Percentiles rank a stretch among this genome's conserved stretches.
phyloP scores from a whole-genome alignment of 345 rosid species.

The Tarenaya hassleriana region DNA sequence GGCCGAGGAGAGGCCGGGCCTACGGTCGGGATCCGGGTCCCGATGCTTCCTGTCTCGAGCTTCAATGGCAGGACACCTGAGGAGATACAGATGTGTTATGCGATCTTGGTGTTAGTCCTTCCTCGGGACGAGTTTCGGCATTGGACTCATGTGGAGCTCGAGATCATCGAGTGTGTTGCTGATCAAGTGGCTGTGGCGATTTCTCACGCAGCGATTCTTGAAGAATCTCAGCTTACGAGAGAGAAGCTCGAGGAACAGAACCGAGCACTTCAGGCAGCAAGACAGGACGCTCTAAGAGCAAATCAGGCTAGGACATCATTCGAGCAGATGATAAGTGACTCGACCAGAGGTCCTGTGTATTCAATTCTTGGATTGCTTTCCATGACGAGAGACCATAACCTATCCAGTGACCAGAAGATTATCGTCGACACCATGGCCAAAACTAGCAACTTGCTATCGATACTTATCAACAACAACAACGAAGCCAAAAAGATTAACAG shows the following conservation, averaged over 20 bases:
- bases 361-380: constrained; percentile 69
- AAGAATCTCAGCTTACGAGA: constrained; percentile 89
- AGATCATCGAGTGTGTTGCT: constrained; percentile 84
- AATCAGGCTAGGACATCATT: constrained; percentile 68
- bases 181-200: constrained; percentile 96
- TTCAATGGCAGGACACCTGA: constrained; percentile 96
- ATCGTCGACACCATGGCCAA: constrained; percentile 67
- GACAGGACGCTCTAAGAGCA: constrained; percentile 75
- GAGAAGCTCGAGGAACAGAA: constrained; percentile 80
- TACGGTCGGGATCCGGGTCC: constrained; percentile 84
- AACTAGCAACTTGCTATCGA: constrained; percentile 55
- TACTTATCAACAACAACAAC: constrained; percentile 64
- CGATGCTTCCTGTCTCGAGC: constrained; percentile 78
- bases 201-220: constrained; percentile 91
- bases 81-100: constrained; percentile 56
- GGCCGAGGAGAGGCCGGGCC: constrained; percentile 53
- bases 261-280: constrained; percentile 57
- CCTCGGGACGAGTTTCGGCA: constrained; percentile 45
- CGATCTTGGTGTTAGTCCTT: constrained; percentile 78
- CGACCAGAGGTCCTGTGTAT: constrained; percentile 77
- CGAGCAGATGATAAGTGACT: constrained; percentile 78
- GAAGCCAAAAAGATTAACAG: constrained; percentile 60
- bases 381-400: constrained; percentile 45
- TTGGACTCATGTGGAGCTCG: constrained; percentile 75
- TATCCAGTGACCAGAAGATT: constrained; percentile 44